Evolutionary conservation across 169 alveolate species (phyloP).

Genomic region (Eimeria acervulina): DNA sequence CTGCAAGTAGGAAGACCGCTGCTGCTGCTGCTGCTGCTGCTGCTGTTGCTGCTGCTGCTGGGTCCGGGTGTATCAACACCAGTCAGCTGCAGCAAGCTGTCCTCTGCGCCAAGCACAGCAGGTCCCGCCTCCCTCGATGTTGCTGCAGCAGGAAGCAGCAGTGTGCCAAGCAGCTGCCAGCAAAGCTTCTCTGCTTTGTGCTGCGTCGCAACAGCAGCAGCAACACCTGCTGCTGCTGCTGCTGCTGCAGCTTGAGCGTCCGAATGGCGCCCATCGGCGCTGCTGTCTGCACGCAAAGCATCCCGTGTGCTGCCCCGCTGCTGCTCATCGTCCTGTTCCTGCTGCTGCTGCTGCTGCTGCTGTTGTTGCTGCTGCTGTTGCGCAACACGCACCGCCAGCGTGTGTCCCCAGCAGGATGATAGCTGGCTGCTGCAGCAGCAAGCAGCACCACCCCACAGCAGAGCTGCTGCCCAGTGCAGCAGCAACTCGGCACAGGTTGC

Average conservation of each 20-base stretch:
- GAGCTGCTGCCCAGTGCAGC: slow-evolving; percentile 66
- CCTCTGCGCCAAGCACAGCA: background rate
- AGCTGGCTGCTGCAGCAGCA: slow-evolving; percentile 21
- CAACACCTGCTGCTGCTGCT: slow-evolving; percentile 7
- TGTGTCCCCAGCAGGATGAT: slow-evolving; percentile 12
- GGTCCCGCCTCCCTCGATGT: slow-evolving; percentile 1
- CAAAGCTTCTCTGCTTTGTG: background rate
- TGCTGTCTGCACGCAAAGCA: background rate
- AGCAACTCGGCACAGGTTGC: slow-evolving; percentile 44
- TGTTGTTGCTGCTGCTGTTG: slow-evolving; percentile 54
- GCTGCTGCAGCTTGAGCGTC: background rate
- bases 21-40: slow-evolving; percentile 49
- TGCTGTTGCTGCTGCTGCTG: slow-evolving; percentile 25
- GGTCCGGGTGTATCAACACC: background rate
- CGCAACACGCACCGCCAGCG: background rate
- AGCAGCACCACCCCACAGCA: slow-evolving; percentile 12
- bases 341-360: slow-evolving; percentile 32
- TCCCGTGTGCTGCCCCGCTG: background rate
- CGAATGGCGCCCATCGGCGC: background rate
- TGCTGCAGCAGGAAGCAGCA: slow-evolving; percentile 57
- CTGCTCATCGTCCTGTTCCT: background rate
- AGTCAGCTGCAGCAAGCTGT: background rate
- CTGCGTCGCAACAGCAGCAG: background rate
- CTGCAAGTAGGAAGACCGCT: background rate
- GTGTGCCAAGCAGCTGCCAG: slow-evolving; percentile 35